Percentiles rank a stretch among this genome's conserved stretches.
These are phyloP conservation scores for Phytophthora boehmeriae DNA, from an alignment of 352 stramenopile species.

Conservation along the genomic window DNA sequence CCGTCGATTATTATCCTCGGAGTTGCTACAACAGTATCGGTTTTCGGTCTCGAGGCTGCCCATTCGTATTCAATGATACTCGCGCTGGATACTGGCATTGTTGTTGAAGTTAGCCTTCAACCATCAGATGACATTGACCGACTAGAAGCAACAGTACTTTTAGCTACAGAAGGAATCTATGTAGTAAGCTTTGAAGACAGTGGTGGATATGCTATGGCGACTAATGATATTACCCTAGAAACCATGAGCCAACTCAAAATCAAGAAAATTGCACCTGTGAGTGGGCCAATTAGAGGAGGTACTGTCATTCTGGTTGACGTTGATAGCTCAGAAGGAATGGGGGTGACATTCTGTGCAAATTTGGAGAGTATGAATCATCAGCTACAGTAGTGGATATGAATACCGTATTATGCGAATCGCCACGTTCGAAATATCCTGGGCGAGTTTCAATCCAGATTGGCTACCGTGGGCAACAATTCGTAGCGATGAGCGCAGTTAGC, in stretches of 20 bases:
- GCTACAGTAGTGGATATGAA: conserved; percentile 14
- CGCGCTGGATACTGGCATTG: background rate
- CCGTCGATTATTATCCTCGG: conserved; percentile 8
- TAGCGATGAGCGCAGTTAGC: background rate
- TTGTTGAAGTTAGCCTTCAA: conserved; percentile 1
- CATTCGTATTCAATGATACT: conserved; percentile 14
- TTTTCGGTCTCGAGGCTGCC: conserved; percentile 15
- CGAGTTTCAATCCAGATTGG: conserved; percentile 26
- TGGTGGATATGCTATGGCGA: conserved; percentile 12
- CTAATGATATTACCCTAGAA: conserved; percentile 5
- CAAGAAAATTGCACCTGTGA: conserved; percentile 3
- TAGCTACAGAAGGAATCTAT: conserved; percentile 12
- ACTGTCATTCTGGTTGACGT: conserved; percentile 31
- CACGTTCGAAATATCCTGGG: conserved; percentile 13
- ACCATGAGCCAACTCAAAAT: conserved; percentile 1
- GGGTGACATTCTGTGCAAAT: conserved; percentile 32
- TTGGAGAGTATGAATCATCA: conserved; percentile 18
- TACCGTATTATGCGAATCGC: conserved; percentile 30
- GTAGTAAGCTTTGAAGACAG: conserved; percentile 14
- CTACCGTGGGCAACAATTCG: conserved; percentile 8
- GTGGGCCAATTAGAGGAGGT: conserved; percentile 35
- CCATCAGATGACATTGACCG: conserved; percentile 1
- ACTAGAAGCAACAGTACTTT: conserved; percentile 4
- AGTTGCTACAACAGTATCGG: background rate
- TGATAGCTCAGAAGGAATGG: conserved; percentile 1